Conservation (phyloP, 192 early-diverging fungal species). For the Coemansia sp. region DNA sequence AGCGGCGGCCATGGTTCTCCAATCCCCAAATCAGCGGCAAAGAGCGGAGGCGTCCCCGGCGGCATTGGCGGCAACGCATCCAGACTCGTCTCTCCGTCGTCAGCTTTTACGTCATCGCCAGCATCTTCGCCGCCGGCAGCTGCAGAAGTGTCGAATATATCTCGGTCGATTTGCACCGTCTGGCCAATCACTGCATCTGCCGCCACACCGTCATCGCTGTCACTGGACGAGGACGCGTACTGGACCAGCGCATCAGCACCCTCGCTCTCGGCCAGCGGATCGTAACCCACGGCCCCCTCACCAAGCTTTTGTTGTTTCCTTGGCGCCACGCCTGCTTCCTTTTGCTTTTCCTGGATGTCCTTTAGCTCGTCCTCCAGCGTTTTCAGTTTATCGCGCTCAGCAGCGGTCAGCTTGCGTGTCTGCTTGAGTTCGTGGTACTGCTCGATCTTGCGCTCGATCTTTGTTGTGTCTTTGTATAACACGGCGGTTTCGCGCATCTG, state of each 20-base stretch:
- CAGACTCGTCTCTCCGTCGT: neutral
- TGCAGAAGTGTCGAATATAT: neutral
- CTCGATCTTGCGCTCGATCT: constrained; percentile 46
- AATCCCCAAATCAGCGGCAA: constrained; percentile 14
- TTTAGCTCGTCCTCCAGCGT: constrained; percentile 30
- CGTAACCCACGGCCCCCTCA: constrained; percentile 23
- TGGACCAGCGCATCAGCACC: neutral
- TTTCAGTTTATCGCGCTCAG: constrained; percentile 35
- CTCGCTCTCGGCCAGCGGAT: constrained; percentile 27
- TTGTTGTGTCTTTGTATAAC: constrained; percentile 32
- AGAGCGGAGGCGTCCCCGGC: constrained; percentile 38
- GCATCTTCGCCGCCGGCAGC: neutral
- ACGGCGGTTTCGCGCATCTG: constrained; percentile 36
- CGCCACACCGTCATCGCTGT: constrained; percentile 2
- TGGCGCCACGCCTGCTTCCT: constrained; percentile 32
- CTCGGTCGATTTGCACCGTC: constrained; percentile 1
- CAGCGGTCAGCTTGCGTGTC: constrained; percentile 34
- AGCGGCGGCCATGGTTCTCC: constrained; percentile 39
- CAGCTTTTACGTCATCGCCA: neutral
- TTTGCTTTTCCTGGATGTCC: constrained; percentile 25
- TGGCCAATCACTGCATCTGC: neutral
- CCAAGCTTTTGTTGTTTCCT: neutral
- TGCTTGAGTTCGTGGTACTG: constrained; percentile 20
- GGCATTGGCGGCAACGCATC: constrained; percentile 38
- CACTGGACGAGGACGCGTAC: constrained; percentile 13